Percentiles rank a stretch among this genome's conserved stretches.
These are phyloP conservation scores for Aspergillus caelatus DNA, from an alignment of 2,329 filamentous ascomycete species.

Conservation along the genomic window DNA sequence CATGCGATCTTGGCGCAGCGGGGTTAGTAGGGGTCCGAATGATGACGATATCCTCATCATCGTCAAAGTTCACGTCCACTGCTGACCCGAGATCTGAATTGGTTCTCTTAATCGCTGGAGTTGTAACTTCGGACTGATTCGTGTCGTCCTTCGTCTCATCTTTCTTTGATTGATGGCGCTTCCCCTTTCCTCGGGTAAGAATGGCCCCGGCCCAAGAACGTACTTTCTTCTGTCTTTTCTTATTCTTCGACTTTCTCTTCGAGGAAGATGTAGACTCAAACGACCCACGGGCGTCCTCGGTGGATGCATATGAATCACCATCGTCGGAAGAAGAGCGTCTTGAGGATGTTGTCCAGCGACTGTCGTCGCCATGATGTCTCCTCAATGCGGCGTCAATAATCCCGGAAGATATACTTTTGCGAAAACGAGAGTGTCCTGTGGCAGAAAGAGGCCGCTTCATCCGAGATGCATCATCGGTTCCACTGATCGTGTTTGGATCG, in stretches of 20 bases:
- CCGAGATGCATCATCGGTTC: constrained; percentile 21
- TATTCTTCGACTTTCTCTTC: constrained; percentile 37
- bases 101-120: constrained; percentile 45
- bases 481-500: constrained; percentile 23
- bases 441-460: constrained; percentile 46
- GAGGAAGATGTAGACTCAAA: constrained; percentile 29
- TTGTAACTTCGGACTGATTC: constrained; percentile 44
- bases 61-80: constrained; percentile 52
- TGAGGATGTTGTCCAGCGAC: constrained; percentile 25
- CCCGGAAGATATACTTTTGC: constrained; percentile 35
- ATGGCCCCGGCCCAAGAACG: constrained; percentile 63
- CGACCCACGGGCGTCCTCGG: constrained; percentile 26
- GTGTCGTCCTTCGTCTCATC: constrained; percentile 43
- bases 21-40: constrained; percentile 47
- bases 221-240: constrained; percentile 71
- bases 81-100: constrained; percentile 47
- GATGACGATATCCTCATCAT: constrained; percentile 50
- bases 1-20: constrained; percentile 30
- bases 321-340: constrained; percentile 33
- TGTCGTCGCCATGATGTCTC: constrained; percentile 25
- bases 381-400: constrained; percentile 30
- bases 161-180: constrained; percentile 47
- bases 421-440: constrained; percentile 36
- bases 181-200: constrained; percentile 50
- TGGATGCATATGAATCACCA: constrained; percentile 34